These are phyloP conservation scores for Nakazawaea wyomingensis DNA, from an alignment of 805 yeast genomes.

Conservation along the genomic window DNA sequence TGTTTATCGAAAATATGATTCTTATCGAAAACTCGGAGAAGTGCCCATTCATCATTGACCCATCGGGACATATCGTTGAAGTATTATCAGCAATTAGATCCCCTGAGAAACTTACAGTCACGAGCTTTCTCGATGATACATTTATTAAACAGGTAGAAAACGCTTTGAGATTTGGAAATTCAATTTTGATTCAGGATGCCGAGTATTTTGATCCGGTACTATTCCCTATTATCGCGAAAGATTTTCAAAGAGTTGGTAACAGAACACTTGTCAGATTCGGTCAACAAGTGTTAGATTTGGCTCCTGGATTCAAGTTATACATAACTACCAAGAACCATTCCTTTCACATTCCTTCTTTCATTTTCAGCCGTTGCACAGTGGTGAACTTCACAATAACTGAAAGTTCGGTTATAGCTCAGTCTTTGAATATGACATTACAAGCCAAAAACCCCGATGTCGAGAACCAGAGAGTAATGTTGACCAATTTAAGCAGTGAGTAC, in stretches of 20 bases:
- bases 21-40: conserved; percentile 36
- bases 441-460: conserved; percentile 65
- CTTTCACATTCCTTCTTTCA: conserved; percentile 42
- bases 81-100: conserved; percentile 30
- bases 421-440: conserved; percentile 51
- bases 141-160: conserved; percentile 70
- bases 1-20: conserved; percentile 58
- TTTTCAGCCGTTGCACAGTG: conserved; percentile 56
- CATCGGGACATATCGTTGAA: conserved; percentile 43
- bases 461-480: conserved; percentile 44
- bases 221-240: conserved; percentile 55
- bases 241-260: conserved; percentile 64
- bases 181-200: conserved; percentile 69
- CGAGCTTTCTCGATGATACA: conserved; percentile 69
- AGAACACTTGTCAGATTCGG: conserved; percentile 59
- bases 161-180: conserved; percentile 78
- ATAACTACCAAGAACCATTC: conserved; percentile 58
- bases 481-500: conserved; percentile 55
- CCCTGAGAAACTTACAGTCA: conserved; percentile 38
- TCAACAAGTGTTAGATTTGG: conserved; percentile 57
- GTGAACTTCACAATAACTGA: conserved; percentile 73
- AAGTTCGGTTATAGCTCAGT: conserved; percentile 57
- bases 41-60: conserved; percentile 69
- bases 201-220: conserved; percentile 77
- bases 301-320: conserved; percentile 55